Percentiles rank a stretch among this genome's conserved stretches.
phyloP scores from a whole-genome alignment of 31 red algal genomes.

The Porphyra umbilicalis region DNA sequence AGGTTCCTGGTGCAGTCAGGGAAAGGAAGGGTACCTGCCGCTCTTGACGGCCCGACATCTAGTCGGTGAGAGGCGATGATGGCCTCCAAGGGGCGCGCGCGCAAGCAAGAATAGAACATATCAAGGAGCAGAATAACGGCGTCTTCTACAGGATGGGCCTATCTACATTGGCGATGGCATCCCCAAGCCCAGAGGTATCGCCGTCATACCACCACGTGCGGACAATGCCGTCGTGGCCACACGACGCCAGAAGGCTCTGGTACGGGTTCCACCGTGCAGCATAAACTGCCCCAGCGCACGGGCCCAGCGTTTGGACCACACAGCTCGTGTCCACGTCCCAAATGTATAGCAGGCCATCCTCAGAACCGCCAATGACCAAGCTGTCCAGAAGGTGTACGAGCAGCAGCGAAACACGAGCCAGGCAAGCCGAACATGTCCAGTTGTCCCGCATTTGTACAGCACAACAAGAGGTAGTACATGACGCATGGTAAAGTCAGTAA shows the following conservation, averaged over 20 bases:
- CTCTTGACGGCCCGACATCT: no score
- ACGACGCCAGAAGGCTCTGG: conserved; percentile 84
- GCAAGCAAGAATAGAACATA: not conserved
- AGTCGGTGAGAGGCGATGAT: no score
- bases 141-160: not conserved
- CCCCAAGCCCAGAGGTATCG: not conserved
- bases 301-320: conserved; percentile 68
- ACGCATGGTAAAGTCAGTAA: no score
- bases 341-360: conserved; percentile 89
- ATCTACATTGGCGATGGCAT: not conserved
- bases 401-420: no score
- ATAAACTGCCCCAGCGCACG: conserved; percentile 68
- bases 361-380: conserved; percentile 81
- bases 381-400: no score
- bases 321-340: conserved; percentile 82
- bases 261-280: conserved; percentile 68
- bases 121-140: not conserved
- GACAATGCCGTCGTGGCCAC: conserved; percentile 77
- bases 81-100: not conserved
- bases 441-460: no score
- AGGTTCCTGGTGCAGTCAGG: no score
- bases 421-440: no score
- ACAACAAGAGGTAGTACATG: no score
- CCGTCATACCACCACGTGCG: conserved; percentile 81
- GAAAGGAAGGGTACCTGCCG: no score